Evolutionary conservation across 768 basidiomycete genomes (phyloP).

Genomic region (Trametopsis cervina): DNA sequence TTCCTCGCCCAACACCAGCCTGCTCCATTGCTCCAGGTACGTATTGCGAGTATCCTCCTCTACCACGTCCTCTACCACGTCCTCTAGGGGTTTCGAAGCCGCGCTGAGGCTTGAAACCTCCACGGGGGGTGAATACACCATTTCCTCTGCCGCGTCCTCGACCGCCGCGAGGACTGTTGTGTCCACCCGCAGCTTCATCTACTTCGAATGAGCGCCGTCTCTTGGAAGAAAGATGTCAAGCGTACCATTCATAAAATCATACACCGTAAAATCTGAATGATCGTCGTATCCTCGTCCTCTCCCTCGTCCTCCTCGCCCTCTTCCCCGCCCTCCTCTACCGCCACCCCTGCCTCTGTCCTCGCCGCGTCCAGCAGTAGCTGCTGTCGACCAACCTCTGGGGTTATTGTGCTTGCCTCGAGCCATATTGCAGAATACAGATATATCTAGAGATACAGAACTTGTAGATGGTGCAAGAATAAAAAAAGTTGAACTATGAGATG

Average conservation of each 20-base stretch:
- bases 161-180: slow-evolving; percentile 2
- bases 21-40: neutral
- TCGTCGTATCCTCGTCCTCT: slow-evolving; percentile 17
- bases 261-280: slow-evolving; percentile 22
- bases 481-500: neutral
- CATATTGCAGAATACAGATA: slow-evolving; percentile 17
- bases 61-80: slow-evolving; percentile 23
- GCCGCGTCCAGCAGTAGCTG: slow-evolving; percentile 18
- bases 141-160: slow-evolving; percentile 9
- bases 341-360: slow-evolving; percentile 19
- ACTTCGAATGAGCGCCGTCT: slow-evolving; percentile 3
- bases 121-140: slow-evolving; percentile 14
- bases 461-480: neutral
- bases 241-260: slow-evolving; percentile 23
- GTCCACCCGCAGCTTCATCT: slow-evolving; percentile 9
- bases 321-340: slow-evolving; percentile 18
- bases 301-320: slow-evolving; percentile 20
- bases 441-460: slow-evolving; percentile 13
- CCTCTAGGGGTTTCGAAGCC: slow-evolving; percentile 19
- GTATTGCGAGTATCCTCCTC: slow-evolving; percentile 14
- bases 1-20: neutral
- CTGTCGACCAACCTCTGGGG: slow-evolving; percentile 7
- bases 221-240: slow-evolving; percentile 9
- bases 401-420: slow-evolving; percentile 15
- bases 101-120: slow-evolving; percentile 7